A percentile compares a stretch with the other conserved stretches of the same genome.
Evolutionary conservation across 2,329 filamentous ascomycete species (phyloP).

Genomic region (Fusarium foetens): DNA sequence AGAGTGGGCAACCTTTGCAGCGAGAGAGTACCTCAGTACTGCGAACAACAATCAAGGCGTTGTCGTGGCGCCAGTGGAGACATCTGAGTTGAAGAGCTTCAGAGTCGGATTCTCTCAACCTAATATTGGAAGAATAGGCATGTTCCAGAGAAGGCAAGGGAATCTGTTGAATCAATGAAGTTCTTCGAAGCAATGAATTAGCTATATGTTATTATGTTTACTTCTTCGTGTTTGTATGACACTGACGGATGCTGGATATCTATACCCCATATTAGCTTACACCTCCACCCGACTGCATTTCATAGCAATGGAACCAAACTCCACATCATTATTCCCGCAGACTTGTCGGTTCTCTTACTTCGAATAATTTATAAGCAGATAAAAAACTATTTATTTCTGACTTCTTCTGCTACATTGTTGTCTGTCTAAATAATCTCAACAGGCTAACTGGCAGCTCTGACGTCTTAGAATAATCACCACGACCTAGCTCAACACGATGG

Average conservation of each 20-base stretch:
- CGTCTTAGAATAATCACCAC: neutral
- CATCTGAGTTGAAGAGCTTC: neutral
- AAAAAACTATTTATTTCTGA: neutral
- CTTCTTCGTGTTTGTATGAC: neutral
- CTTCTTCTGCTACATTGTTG: neutral
- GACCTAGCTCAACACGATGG: conserved; percentile 52
- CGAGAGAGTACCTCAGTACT: neutral
- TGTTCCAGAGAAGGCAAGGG: neutral
- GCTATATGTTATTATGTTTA: neutral
- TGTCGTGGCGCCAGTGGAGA: neutral
- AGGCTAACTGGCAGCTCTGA: neutral
- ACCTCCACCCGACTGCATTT: conserved; percentile 5
- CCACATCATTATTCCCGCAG: conserved; percentile 1
- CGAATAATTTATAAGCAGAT: neutral
- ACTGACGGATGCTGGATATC: neutral
- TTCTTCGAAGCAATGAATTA: neutral
- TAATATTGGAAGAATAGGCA: neutral
- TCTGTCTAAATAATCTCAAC: neutral
- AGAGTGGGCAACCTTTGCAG: neutral
- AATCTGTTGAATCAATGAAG: neutral
- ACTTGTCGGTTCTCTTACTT: neutral
- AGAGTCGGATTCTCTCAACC: neutral
- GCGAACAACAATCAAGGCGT: neutral
- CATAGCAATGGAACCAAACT: neutral
- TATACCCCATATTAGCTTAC: neutral